Evolutionary conservation across 2,329 filamentous ascomycete genomes (phyloP).

Genomic region (Ophiostoma pallidulum): DNA sequence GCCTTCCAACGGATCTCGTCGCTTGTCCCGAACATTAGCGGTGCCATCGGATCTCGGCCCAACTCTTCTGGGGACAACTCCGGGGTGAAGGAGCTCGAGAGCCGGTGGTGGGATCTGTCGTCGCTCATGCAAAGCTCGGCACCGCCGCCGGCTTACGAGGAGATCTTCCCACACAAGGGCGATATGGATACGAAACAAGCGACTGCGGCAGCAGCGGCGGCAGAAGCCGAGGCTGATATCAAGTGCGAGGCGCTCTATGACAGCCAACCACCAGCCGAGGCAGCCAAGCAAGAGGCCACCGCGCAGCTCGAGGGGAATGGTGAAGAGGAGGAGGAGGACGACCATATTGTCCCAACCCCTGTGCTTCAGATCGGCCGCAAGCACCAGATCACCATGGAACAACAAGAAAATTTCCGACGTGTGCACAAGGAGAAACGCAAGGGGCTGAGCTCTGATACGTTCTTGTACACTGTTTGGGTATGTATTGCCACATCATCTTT

Average conservation of each 20-base stretch:
- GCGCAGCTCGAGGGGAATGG: constrained; percentile 26
- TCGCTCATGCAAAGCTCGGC: constrained; percentile 41
- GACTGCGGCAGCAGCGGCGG: constrained; percentile 47
- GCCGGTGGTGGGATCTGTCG: constrained; percentile 58
- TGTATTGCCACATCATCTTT: too few species aligned
- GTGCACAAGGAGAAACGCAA: constrained; percentile 55
- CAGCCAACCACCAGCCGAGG: not conserved
- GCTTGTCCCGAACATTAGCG: constrained; percentile 56
- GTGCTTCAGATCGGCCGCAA: constrained; percentile 53
- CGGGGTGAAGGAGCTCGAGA: constrained; percentile 36
- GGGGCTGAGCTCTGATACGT: constrained; percentile 52
- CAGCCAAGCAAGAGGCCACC: not conserved
- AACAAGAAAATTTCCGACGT: constrained; percentile 53
- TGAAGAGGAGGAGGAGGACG: constrained; percentile 15
- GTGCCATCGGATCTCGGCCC: constrained; percentile 30
- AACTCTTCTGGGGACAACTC: constrained; percentile 31
- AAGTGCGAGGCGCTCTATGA: constrained; percentile 49
- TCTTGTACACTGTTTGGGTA: constrained; percentile 63
- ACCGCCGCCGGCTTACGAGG: constrained; percentile 67
- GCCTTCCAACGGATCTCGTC: constrained; percentile 65
- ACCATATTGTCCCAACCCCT: constrained; percentile 28
- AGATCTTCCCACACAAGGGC: constrained; percentile 48
- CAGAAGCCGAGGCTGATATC: constrained; percentile 48
- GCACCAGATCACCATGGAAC: constrained; percentile 54
- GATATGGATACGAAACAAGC: constrained; percentile 47